Conservation (phyloP, 441 rosid genomes). For the Mallotus repandus region DNA sequence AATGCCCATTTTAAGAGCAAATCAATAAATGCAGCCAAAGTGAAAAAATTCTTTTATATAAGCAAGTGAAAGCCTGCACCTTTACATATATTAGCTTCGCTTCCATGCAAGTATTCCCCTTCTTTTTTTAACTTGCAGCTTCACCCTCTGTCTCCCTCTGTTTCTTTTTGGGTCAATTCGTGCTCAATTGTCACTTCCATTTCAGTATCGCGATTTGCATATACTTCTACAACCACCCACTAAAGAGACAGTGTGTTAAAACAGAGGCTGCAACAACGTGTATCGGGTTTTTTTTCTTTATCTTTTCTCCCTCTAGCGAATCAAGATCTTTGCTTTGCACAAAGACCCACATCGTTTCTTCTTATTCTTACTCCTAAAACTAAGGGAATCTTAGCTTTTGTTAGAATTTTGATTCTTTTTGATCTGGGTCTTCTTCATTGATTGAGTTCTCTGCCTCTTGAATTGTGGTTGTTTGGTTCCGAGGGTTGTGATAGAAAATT, state of each 20-base stretch:
- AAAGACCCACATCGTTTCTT: too few species aligned
- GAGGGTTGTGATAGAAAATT: slow-evolving; percentile 18
- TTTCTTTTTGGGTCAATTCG: slow-evolving; percentile 5
- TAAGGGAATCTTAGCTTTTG: too few species aligned
- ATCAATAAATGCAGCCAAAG: neutral
- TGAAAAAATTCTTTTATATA: neutral
- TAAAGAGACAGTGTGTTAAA: slow-evolving; percentile 3
- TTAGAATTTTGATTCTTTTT: neutral
- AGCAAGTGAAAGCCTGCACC: neutral
- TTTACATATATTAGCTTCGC: neutral
- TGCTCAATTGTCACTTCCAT: slow-evolving; percentile 1
- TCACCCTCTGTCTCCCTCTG: neutral
- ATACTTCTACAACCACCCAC: neutral
- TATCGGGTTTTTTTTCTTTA: slow-evolving; percentile 5
- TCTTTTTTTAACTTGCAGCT: neutral
- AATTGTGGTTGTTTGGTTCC: slow-evolving; percentile 15
- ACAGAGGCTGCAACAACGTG: neutral
- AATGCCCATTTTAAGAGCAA: neutral
- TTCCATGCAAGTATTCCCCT: slow-evolving; percentile 20
- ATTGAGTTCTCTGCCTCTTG: slow-evolving; percentile 30
- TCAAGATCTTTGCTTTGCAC: slow-evolving; percentile 3
- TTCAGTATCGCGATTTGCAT: slow-evolving; percentile 9
- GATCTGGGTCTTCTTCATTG: slow-evolving; percentile 16
- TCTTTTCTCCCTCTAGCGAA: neutral
- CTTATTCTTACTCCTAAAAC: too few species aligned